Base-by-base conservation (phyloP, 2,329 filamentous ascomycete genomes). In the Ophiostoma triangulosporum region DNA sequence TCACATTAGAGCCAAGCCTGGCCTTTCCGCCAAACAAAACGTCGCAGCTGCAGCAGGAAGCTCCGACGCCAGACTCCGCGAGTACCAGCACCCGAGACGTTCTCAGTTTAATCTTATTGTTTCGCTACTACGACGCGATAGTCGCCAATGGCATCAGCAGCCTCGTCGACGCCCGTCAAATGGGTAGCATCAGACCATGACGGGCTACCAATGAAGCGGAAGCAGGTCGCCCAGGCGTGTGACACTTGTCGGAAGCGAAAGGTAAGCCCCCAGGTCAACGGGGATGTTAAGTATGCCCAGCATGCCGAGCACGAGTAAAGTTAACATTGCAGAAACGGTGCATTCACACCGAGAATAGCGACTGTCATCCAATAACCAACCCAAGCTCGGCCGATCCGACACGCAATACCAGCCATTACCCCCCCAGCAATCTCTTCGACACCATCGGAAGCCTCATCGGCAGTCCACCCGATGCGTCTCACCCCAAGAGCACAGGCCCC, bases 141-240 rank as follows among this genome's bases (percentile, higher is more conserved):
- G 6, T 20, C 17, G 11, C 17, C 15, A 8, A 55, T 55, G 52
- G 48, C 52, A 6, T 29, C 50, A 22, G 48, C 43, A 38, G 46
- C 31, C 24, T 48, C 55, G 20, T 45, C 31, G 20, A 45, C 51
- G 17, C 54, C 58, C 5, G 75, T 80, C 64, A 78, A 73, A 60
- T 81, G 81, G 62, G 73, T 81, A 54, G 75, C 71, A 52, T 74
- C 76, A 12, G 75, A 80, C 63, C 68, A 69, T 6, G 68, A 68
- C 24, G 77, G 76, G 17, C 64, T 80, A 55, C 77, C 77, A 4
- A 67, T 77, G 53, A 82, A 82, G 66, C 68, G 78, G 50, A 77
- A 77, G 58, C 78, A 81, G 61, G 76, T 79, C 22, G 71, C 73
- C 54, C 76, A 80, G 29, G 78, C 78, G 4, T 82, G 78, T 57